Percentiles rank a stretch among this genome's conserved stretches.
These are phyloP conservation scores for Acanthamoeba culbertsoni DNA, from an alignment of 208 protist species.

Conservation along the genomic window DNA sequence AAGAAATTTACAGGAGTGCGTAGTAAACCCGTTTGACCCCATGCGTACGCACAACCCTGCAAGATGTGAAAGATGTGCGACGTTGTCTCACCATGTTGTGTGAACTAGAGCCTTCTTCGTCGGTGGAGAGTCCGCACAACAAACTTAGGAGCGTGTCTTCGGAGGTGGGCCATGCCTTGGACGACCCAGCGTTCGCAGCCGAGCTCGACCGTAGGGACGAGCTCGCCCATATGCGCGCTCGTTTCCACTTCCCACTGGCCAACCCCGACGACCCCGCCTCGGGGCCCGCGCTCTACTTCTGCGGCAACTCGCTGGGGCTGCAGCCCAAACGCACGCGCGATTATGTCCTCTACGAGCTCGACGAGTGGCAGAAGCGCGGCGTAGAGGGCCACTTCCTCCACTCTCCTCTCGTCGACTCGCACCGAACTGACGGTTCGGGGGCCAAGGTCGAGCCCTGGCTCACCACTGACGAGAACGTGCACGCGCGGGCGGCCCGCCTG, in stretches of 20 bases:
- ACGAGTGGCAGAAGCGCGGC: constrained; percentile 90
- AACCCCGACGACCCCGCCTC: neutral
- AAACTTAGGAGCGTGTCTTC: neutral
- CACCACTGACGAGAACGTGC: constrained; percentile 53
- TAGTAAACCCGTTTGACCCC: too few species aligned
- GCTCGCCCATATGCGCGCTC: constrained; percentile 79
- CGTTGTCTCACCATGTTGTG: too few species aligned
- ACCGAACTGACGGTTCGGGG: neutral
- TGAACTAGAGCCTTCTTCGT: too few species aligned
- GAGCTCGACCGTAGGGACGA: constrained; percentile 83
- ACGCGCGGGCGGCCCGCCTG: constrained; percentile 73
- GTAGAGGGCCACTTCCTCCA: constrained; percentile 66
- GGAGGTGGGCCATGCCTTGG: neutral
- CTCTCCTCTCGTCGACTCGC: neutral
- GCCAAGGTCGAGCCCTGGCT: constrained; percentile 42
- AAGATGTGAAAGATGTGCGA: too few species aligned
- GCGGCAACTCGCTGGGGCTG: constrained; percentile 89
- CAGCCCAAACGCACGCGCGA: constrained; percentile 86
- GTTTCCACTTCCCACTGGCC: constrained; percentile 80
- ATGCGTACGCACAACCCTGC: too few species aligned
- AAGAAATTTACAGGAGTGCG: neutral
- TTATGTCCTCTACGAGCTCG: constrained; percentile 83
- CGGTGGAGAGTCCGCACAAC: neutral
- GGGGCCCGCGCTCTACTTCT: constrained; percentile 83
- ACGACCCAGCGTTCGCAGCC: constrained; percentile 83